Conservation (phyloP, 495 filamentous ascomycete species). For the Podospora sp. region DNA sequence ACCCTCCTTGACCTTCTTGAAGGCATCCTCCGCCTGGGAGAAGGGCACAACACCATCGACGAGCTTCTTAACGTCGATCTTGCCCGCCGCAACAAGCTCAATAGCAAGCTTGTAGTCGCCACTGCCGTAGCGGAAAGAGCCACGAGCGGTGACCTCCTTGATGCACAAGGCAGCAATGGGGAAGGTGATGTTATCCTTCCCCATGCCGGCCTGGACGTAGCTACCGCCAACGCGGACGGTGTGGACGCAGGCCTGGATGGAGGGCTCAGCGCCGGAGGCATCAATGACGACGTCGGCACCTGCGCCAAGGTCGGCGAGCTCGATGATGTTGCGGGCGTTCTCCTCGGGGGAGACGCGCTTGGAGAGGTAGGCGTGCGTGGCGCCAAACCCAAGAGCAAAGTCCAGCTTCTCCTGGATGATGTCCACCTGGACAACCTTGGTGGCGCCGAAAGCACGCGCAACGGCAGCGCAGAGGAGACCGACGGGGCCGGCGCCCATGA, state of each 20-base stretch:
- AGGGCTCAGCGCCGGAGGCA: constrained; percentile 76
- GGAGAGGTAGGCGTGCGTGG: constrained; percentile 66
- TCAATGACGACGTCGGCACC: constrained; percentile 83
- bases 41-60: constrained; percentile 72
- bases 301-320: constrained; percentile 48
- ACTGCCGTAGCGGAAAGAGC: constrained; percentile 79
- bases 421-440: constrained; percentile 73
- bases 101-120: constrained; percentile 82
- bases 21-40: constrained; percentile 73
- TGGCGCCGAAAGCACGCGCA: constrained; percentile 75
- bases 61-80: constrained; percentile 70
- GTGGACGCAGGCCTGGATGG: constrained; percentile 74
- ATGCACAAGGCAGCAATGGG: constrained; percentile 79
- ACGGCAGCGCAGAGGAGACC: constrained; percentile 81
- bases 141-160: constrained; percentile 80
- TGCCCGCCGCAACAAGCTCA: constrained; percentile 63
- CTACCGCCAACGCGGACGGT: constrained; percentile 70
- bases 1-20: constrained; percentile 73
- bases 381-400: constrained; percentile 68
- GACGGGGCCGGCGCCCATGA: constrained; percentile 86
- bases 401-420: constrained; percentile 68
- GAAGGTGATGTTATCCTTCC: constrained; percentile 72
- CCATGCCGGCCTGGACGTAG: constrained; percentile 87
- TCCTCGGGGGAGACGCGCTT: constrained; percentile 61
- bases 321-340: constrained; percentile 62